Evolutionary conservation across 805 yeast genomes (phyloP).

Genomic region (Starmerella riodocensis): DNA sequence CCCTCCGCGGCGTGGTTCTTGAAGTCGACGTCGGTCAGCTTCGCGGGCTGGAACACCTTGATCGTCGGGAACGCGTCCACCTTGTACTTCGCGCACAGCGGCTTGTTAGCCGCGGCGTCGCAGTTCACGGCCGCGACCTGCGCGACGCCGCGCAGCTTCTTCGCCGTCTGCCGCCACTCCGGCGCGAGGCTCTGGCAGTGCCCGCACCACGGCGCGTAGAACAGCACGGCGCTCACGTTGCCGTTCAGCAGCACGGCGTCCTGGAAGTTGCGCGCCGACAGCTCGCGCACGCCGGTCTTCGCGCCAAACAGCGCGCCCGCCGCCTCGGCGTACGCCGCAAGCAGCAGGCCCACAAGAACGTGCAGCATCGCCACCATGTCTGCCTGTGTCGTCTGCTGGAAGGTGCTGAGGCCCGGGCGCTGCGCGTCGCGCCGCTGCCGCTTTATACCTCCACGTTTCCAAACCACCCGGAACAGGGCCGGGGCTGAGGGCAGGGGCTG

Average conservation of each 20-base stretch:
- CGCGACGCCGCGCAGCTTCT: constrained; percentile 35
- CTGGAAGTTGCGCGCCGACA: constrained; percentile 37
- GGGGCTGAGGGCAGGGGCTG: no score
- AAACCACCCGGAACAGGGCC: no score
- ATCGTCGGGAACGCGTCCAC: constrained; percentile 76
- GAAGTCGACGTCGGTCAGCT: constrained; percentile 28
- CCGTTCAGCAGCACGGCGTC: constrained; percentile 54
- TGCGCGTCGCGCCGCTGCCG: no score
- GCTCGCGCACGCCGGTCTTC: constrained; percentile 17
- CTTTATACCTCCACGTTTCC: no score
- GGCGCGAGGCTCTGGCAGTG: constrained; percentile 75
- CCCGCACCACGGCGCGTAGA: constrained; percentile 98
- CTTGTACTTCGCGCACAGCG: constrained; percentile 51
- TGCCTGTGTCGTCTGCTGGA: no score
- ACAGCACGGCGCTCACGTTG: constrained; percentile 73
- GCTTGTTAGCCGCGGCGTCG: constrained; percentile 54
- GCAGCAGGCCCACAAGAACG: background rate
- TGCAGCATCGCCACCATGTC: no score
- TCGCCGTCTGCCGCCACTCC: constrained; percentile 51
- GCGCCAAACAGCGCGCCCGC: constrained; percentile 11
- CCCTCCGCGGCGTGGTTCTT: constrained; percentile 22
- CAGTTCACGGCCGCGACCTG: constrained; percentile 75
- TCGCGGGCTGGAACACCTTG: constrained; percentile 73
- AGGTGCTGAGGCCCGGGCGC: no score
- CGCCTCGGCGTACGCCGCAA: constrained; percentile 1